These are phyloP conservation scores for Solanum neorickii DNA, from an alignment of 257 asterid species.

Conservation along the genomic window DNA sequence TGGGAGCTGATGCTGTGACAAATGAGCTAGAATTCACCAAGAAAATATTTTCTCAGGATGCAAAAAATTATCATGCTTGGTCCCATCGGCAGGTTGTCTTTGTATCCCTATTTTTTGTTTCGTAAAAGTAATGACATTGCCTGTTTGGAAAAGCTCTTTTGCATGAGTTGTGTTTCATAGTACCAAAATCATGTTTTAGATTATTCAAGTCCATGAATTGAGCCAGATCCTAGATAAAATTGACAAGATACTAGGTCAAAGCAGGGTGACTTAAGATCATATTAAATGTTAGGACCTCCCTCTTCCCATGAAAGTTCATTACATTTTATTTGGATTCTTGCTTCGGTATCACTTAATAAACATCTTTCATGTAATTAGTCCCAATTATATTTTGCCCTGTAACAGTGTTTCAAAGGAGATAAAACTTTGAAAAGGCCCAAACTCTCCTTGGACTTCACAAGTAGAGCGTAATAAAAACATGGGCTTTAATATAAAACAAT, in stretches of 20 bases:
- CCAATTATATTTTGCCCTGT: neutral
- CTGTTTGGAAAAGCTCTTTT: neutral
- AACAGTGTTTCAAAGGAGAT: neutral
- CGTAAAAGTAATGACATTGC: neutral
- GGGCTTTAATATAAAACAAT: neutral
- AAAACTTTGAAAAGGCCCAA: neutral
- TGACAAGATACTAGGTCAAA: neutral
- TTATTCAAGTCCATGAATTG: neutral
- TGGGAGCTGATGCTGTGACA: constrained; percentile 36
- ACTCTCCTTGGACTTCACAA: neutral
- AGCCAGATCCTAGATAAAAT: neutral
- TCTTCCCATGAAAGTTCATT: neutral
- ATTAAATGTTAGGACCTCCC: neutral
- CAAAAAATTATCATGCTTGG: constrained; percentile 97
- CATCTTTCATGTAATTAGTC: neutral
- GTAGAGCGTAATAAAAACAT: neutral
- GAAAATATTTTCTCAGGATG: constrained; percentile 57
- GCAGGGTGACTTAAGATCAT: neutral
- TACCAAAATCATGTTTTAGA: neutral
- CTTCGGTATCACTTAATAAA: neutral
- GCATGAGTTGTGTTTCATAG: neutral
- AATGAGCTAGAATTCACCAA: constrained; percentile 72
- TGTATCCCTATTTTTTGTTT: neutral
- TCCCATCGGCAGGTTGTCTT: constrained; percentile 81
- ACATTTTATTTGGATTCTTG: neutral